Evolutionary conservation across 805 yeast genomes (phyloP).

Genomic region (Candida verbasci): DNA sequence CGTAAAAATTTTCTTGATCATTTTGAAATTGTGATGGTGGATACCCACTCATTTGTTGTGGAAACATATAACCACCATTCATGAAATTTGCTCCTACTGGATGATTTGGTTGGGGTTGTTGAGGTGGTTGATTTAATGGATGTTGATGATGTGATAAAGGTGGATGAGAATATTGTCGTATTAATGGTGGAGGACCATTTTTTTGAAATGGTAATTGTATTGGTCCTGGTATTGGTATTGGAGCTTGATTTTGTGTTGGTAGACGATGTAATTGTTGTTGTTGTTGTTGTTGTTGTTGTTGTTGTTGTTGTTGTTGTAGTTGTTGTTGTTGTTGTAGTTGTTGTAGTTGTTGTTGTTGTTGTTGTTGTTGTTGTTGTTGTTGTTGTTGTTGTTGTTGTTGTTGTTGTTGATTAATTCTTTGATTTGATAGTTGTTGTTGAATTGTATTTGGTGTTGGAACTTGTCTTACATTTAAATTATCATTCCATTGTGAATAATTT

Average conservation of each 20-base stretch:
- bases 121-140: slow-evolving; percentile 1
- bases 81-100: not conserved
- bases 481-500: not conserved
- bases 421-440: slow-evolving; percentile 3
- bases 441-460: not conserved
- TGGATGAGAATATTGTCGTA: not conserved
- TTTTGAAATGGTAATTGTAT: not conserved
- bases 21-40: slow-evolving; percentile 1
- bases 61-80: slow-evolving; percentile 6
- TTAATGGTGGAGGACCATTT: slow-evolving; percentile 4
- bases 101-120: slow-evolving; percentile 6
- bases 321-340: slow-evolving; percentile 1
- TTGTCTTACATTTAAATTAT: not conserved
- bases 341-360: slow-evolving; percentile 4
- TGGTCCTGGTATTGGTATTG: not conserved
- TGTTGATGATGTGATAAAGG: not conserved
- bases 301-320: not conserved
- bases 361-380: slow-evolving; percentile 7
- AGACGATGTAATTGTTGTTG: not conserved
- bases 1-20: slow-evolving; percentile 1
- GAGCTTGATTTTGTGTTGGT: not conserved
- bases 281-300: slow-evolving; percentile 1
- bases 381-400: slow-evolving; percentile 3
- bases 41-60: slow-evolving; percentile 4
- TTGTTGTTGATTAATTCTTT: not conserved